A percentile compares a stretch with the other conserved stretches of the same genome.
Conservation (phyloP, 345 rosid species). For the Murraya koenigii region DNA sequence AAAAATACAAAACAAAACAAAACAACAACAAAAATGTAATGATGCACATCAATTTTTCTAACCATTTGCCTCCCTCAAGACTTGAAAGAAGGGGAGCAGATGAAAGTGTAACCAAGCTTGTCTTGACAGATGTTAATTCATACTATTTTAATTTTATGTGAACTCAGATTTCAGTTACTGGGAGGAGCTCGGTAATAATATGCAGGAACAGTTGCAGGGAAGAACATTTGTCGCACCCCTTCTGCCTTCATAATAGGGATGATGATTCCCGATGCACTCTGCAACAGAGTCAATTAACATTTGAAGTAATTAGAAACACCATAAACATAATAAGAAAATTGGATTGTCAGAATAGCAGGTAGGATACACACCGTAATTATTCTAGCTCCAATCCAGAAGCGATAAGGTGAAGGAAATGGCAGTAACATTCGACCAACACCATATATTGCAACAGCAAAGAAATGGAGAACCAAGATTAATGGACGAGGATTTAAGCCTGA, state of each 20-base stretch:
- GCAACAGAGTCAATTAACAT: background rate
- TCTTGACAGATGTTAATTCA: background rate
- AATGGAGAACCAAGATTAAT: slow-evolving; percentile 38
- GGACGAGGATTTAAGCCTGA: slow-evolving; percentile 50
- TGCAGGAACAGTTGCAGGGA: slow-evolving; percentile 46
- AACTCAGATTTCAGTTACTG: slow-evolving; percentile 3
- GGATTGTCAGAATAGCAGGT: background rate
- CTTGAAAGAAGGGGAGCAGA: background rate
- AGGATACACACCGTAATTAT: slow-evolving; percentile 30
- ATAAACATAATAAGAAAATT: background rate
- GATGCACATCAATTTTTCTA: background rate
- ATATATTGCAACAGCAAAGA: slow-evolving; percentile 44
- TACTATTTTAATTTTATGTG: background rate
- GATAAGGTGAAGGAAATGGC: slow-evolving; percentile 50
- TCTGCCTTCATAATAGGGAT: slow-evolving; percentile 48
- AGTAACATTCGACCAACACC: slow-evolving; percentile 44
- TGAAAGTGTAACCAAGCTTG: background rate
- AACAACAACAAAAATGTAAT: background rate
- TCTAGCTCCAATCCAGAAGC: slow-evolving; percentile 48
- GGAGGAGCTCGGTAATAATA: slow-evolving; percentile 41
- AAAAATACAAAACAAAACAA: background rate
- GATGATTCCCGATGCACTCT: slow-evolving; percentile 46
- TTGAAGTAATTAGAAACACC: background rate
- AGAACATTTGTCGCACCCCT: slow-evolving; percentile 49
- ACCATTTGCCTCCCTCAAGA: slow-evolving; percentile 8